Conservation (phyloP, 306 rosid species). For the Argentina anserina region DNA sequence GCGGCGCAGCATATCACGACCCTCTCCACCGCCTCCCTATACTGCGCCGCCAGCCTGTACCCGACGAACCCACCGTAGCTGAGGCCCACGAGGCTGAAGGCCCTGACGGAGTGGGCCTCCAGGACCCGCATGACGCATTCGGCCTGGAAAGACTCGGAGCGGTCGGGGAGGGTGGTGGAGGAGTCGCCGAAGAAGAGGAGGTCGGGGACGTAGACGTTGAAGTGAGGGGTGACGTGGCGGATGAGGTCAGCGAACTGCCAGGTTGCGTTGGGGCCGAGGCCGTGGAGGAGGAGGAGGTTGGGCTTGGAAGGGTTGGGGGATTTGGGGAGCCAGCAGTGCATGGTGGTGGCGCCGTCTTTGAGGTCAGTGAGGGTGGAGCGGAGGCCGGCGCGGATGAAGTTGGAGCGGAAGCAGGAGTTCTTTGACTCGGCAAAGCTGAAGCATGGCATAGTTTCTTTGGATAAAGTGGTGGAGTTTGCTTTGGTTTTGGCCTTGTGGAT, state of each 20-base stretch:
- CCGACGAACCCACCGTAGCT: slow-evolving; percentile 89
- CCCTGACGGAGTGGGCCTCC: slow-evolving; percentile 52
- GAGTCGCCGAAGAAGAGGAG: slow-evolving; percentile 78
- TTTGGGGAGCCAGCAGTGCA: slow-evolving; percentile 87
- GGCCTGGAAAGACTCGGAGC: slow-evolving; percentile 69
- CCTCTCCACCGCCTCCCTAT: slow-evolving; percentile 56
- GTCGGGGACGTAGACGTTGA: slow-evolving; percentile 83
- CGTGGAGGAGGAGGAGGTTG: slow-evolving; percentile 76
- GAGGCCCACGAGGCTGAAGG: slow-evolving; percentile 59
- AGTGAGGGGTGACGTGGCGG: slow-evolving; percentile 38
- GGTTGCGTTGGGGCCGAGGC: slow-evolving; percentile 68
- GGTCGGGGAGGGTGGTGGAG: slow-evolving; percentile 51
- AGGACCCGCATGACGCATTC: slow-evolving; percentile 65
- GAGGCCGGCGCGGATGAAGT: slow-evolving; percentile 62
- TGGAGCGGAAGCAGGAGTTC: slow-evolving; percentile 47
- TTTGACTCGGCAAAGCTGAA: slow-evolving; percentile 59
- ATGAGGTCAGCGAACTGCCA: slow-evolving; percentile 81
- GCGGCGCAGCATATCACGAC: slow-evolving; percentile 77
- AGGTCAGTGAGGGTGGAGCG: slow-evolving; percentile 52
- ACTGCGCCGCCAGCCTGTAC: slow-evolving; percentile 56
- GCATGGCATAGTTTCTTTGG: slow-evolving; percentile 26
- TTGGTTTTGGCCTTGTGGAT: no score
- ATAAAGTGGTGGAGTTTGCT: not conserved
- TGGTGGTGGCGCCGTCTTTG: slow-evolving; percentile 53
- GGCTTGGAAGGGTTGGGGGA: slow-evolving; percentile 39